Percentiles rank a stretch among this genome's conserved stretches.
These are phyloP conservation scores for Pugionium dolabratum DNA, from an alignment of 345 rosid species.

Conservation along the genomic window DNA sequence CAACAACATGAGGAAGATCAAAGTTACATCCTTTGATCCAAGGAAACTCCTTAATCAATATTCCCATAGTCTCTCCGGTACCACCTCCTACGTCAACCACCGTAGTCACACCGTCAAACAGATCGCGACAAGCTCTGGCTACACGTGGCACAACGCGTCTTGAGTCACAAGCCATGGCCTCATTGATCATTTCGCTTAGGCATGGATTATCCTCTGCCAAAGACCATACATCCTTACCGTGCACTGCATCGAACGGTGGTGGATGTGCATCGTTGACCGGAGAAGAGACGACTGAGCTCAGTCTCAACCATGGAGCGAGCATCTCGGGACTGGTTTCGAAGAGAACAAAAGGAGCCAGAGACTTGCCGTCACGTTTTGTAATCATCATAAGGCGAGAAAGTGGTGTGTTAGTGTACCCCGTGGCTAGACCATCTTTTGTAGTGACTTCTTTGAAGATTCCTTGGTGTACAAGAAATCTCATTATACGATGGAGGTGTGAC, in stretches of 20 bases:
- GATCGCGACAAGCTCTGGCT: slow-evolving; percentile 44
- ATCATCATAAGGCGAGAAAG: slow-evolving; percentile 56
- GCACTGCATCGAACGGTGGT: slow-evolving; percentile 51
- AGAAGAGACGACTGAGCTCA: slow-evolving; percentile 46
- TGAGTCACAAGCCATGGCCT: slow-evolving; percentile 67
- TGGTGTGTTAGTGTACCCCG: slow-evolving; percentile 52
- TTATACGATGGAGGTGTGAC: slow-evolving; percentile 54
- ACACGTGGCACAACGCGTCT: slow-evolving; percentile 47
- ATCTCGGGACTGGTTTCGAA: slow-evolving; percentile 52
- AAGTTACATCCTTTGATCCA: slow-evolving; percentile 65
- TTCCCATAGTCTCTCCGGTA: slow-evolving; percentile 53
- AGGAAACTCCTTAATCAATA: slow-evolving; percentile 59
- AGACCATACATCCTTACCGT: slow-evolving; percentile 57
- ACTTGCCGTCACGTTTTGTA: slow-evolving; percentile 40
- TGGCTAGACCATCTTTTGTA: slow-evolving; percentile 24
- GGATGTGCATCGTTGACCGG: slow-evolving; percentile 11
- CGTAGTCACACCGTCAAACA: slow-evolving; percentile 54
- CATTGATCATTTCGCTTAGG: slow-evolving; percentile 47
- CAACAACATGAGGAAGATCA: slow-evolving; percentile 72
- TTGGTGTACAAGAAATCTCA: slow-evolving; percentile 64
- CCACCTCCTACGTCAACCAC: slow-evolving; percentile 83
- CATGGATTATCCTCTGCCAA: slow-evolving; percentile 45
- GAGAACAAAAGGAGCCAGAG: slow-evolving; percentile 47
- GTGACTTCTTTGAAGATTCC: slow-evolving; percentile 49
- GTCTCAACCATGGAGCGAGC: slow-evolving; percentile 62